Evolutionary conservation across 495 filamentous ascomycete species (phyloP).

Genomic region (Daldinia grandis): DNA sequence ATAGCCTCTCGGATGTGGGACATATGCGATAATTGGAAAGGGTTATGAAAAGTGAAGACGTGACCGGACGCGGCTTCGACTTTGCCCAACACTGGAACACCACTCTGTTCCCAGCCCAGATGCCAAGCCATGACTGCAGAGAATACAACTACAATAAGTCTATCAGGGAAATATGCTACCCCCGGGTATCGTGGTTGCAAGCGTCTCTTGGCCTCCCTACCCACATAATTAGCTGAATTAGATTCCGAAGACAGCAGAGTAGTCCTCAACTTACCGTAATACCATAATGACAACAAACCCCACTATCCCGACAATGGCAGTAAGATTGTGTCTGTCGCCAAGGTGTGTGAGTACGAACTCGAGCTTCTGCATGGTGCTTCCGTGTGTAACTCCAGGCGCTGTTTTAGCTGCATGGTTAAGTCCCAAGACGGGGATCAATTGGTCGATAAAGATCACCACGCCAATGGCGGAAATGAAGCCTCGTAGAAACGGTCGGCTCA

Average conservation of each 20-base stretch:
- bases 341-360: slow-evolving; percentile 77
- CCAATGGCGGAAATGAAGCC: slow-evolving; percentile 98
- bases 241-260: background rate
- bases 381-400: slow-evolving; percentile 70
- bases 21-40: slow-evolving; percentile 77
- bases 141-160: slow-evolving; percentile 88
- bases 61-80: slow-evolving; percentile 72
- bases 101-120: slow-evolving; percentile 81
- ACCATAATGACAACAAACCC: slow-evolving; percentile 92
- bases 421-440: slow-evolving; percentile 89
- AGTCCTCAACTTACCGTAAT: slow-evolving; percentile 61
- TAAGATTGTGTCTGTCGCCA: slow-evolving; percentile 72
- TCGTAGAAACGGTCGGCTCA: slow-evolving; percentile 89
- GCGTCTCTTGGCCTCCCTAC: slow-evolving; percentile 79
- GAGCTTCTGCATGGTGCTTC: slow-evolving; percentile 85
- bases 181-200: slow-evolving; percentile 81
- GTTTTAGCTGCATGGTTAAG: slow-evolving; percentile 68
- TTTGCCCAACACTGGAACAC: slow-evolving; percentile 83
- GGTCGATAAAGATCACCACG: slow-evolving; percentile 93
- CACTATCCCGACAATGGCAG: slow-evolving; percentile 74
- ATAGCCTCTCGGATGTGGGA: slow-evolving; percentile 85
- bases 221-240: slow-evolving; percentile 20
- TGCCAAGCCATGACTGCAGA: slow-evolving; percentile 81
- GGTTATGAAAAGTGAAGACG: slow-evolving; percentile 84
- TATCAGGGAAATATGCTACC: slow-evolving; percentile 91